Conservation (phyloP, 176 grass and related monocot genomes). For the Aegilops umbellulata region DNA sequence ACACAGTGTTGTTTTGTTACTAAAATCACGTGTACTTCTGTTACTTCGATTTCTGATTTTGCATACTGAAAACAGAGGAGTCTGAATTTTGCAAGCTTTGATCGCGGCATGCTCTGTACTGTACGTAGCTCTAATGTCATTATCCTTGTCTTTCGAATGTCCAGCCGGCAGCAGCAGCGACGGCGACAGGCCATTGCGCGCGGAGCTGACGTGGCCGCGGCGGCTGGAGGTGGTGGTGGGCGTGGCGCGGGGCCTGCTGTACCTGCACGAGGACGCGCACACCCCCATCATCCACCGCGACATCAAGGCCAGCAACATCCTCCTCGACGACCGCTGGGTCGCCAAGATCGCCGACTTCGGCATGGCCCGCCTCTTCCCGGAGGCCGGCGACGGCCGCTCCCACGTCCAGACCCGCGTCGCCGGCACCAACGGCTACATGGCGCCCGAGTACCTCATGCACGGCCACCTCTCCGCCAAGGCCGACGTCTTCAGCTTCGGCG, state of each 20-base stretch:
- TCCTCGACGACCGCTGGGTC: constrained; percentile 72
- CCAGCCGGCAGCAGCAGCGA: constrained; percentile 26
- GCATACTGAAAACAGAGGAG: no score
- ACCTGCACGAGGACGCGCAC: constrained; percentile 96
- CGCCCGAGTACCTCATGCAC: constrained; percentile 95
- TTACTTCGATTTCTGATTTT: no score
- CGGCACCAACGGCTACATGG: constrained; percentile 96
- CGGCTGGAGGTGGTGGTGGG: constrained; percentile 74
- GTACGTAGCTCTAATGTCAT: background rate
- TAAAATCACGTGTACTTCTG: no score
- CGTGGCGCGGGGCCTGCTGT: constrained; percentile 86
- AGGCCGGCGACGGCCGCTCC: constrained; percentile 58
- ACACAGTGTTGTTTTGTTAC: no score
- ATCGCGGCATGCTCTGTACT: background rate
- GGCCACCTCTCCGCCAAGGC: constrained; percentile 81
- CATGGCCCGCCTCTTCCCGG: constrained; percentile 81
- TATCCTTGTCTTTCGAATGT: background rate
- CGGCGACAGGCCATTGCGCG: background rate
- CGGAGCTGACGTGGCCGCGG: constrained; percentile 68
- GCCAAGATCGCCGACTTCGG: constrained; percentile 99
- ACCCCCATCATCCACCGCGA: constrained; percentile 96
- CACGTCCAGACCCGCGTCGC: constrained; percentile 84
- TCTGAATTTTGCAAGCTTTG: background rate
- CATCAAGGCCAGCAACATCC: constrained; percentile 98
- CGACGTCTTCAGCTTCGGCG: constrained; percentile 97